These are phyloP conservation scores for Blastomyces emzantsi DNA, from an alignment of 2,329 filamentous ascomycete genomes.

Conservation along the genomic window DNA sequence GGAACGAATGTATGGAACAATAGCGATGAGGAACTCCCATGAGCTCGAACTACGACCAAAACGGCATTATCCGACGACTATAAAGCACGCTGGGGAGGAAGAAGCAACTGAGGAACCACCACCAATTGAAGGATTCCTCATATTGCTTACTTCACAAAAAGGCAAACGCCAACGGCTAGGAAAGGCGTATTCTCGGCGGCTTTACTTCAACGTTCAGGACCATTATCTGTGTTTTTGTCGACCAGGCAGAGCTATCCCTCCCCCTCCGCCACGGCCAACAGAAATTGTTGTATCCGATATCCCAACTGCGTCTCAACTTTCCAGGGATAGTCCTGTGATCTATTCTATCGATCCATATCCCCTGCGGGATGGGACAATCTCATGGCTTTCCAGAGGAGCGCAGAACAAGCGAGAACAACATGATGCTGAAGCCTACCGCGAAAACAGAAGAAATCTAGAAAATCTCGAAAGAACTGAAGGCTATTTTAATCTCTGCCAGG, in stretches of 20 bases:
- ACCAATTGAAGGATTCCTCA: constrained; percentile 57
- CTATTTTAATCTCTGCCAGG: constrained; percentile 53
- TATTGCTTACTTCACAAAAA: constrained; percentile 55
- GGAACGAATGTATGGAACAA: constrained; percentile 59
- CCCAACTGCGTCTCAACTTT: constrained; percentile 47
- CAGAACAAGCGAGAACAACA: constrained; percentile 38
- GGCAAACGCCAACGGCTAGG: constrained; percentile 51
- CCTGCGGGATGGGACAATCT: constrained; percentile 43
- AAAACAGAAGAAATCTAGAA: constrained; percentile 49
- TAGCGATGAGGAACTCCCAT: constrained; percentile 58
- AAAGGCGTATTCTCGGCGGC: constrained; percentile 54
- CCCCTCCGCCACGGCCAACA: constrained; percentile 48
- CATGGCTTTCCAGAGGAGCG: constrained; percentile 48
- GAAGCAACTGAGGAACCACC: constrained; percentile 47
- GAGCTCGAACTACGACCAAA: constrained; percentile 58
- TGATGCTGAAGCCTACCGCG: constrained; percentile 52
- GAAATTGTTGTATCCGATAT: constrained; percentile 37
- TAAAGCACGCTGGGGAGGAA: constrained; percentile 30
- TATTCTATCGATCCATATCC: constrained; percentile 56
- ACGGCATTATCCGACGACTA: constrained; percentile 52
- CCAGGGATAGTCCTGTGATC: constrained; percentile 49
- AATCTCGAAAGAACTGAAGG: constrained; percentile 54
- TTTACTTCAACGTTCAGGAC: constrained; percentile 58
- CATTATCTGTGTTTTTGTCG: constrained; percentile 54
- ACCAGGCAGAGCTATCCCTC: constrained; percentile 51